Conservation (phyloP, 208 protist genomes). For the Herpetomonas samuelpessoai region DNA sequence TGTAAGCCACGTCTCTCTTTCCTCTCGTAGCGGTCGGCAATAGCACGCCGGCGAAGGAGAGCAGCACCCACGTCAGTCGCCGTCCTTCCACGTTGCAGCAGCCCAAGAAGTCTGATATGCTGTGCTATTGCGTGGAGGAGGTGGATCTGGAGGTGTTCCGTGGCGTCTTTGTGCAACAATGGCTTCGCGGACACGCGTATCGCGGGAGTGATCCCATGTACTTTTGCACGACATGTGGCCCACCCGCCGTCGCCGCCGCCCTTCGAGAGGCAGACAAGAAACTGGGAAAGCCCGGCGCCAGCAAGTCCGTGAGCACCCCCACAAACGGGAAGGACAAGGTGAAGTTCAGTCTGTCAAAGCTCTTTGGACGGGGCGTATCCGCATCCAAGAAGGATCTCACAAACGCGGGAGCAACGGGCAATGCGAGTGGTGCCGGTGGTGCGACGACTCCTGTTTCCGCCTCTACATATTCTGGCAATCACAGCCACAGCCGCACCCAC, state of each 20-base stretch:
- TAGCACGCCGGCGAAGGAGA: too few species aligned
- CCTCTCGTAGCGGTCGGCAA: too few species aligned
- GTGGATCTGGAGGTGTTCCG: constrained; percentile 42
- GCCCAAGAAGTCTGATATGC: constrained; percentile 21
- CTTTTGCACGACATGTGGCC: constrained; percentile 43
- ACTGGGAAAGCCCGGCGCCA: constrained; percentile 12
- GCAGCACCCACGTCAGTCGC: too few species aligned
- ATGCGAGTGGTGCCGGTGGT: neutral
- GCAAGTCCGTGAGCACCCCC: constrained; percentile 5
- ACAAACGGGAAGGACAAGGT: constrained; percentile 7
- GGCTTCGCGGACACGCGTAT: constrained; percentile 29
- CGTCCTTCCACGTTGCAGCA: constrained; percentile 34
- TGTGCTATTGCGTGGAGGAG: constrained; percentile 36
- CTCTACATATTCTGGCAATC: neutral
- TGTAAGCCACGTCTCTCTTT: too few species aligned
- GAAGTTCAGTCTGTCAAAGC: constrained; percentile 15
- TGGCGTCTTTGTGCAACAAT: constrained; percentile 42
- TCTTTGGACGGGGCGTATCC: constrained; percentile 16
- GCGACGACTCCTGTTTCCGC: too few species aligned
- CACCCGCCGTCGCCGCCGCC: constrained; percentile 24
- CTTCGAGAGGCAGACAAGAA: constrained; percentile 18
- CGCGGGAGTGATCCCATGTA: constrained; percentile 25
- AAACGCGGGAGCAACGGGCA: neutral
- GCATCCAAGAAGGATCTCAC: constrained; percentile 13
- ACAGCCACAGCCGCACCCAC: neutral